These are phyloP conservation scores for Fraxinus excelsior DNA, from an alignment of 257 asterid species.

Conservation along the genomic window DNA sequence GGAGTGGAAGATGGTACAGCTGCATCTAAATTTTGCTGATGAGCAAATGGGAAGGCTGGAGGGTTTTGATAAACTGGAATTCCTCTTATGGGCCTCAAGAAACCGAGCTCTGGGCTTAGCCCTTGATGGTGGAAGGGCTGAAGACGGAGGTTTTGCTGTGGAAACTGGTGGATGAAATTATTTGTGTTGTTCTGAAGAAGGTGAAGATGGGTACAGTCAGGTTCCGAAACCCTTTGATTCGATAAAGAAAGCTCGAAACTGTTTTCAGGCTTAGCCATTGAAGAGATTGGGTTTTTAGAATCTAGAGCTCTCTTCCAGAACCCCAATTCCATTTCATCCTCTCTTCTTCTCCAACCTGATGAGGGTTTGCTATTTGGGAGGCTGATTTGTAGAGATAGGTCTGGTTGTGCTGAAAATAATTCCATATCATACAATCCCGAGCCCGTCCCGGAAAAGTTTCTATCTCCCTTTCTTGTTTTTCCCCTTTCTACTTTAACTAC, in stretches of 20 bases:
- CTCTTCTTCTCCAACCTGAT: conserved; percentile 45
- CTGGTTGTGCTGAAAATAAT: conserved; percentile 90
- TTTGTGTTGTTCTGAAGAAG: conserved; percentile 18
- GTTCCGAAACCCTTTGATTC: conserved; percentile 38
- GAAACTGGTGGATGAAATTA: conserved; percentile 31
- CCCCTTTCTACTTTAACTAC: conserved; percentile 2
- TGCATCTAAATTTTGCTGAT: conserved; percentile 28
- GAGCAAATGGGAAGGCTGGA: conserved; percentile 39
- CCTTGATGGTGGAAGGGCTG: conserved; percentile 35
- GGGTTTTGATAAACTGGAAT: conserved; percentile 79
- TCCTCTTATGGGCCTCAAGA: conserved; percentile 72
- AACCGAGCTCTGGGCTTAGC: conserved; percentile 33
- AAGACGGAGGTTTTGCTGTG: conserved; percentile 25
- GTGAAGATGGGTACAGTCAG: conserved; percentile 26
- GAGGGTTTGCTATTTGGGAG: conserved; percentile 65
- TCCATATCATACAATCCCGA: conserved; percentile 45
- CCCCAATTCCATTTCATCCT: conserved; percentile 59
- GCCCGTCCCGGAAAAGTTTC: background rate
- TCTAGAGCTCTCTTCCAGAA: conserved; percentile 71
- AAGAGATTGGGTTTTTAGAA: conserved; percentile 44
- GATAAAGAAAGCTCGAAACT: conserved; percentile 23
- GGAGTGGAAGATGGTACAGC: conserved; percentile 13
- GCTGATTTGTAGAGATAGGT: conserved; percentile 78
- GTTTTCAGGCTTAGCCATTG: conserved; percentile 30
- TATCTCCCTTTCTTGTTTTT: background rate